A percentile compares a stretch with the other conserved stretches of the same genome.
Evolutionary conservation across 257 asterid species (phyloP).

Genomic region (Primulina tabacum): DNA sequence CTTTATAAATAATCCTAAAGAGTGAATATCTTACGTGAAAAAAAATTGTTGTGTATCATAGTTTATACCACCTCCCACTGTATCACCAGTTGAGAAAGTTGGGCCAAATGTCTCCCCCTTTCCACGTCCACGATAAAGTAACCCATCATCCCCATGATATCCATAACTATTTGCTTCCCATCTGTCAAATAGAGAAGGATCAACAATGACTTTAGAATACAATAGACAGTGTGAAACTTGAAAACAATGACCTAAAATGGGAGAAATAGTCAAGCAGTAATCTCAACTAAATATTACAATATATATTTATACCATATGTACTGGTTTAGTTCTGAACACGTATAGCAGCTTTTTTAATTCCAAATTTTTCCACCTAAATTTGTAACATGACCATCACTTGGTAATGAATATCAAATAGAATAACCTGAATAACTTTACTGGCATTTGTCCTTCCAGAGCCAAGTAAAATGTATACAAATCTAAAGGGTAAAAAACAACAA

Average conservation of each 20-base stretch:
- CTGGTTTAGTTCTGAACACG: too few species aligned
- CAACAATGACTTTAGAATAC: conserved; percentile 18
- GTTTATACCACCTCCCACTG: conserved; percentile 93
- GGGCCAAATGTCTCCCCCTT: conserved; percentile 94
- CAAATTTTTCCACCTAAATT: too few species aligned
- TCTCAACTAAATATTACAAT: too few species aligned
- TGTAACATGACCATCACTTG: too few species aligned
- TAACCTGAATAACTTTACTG: too few species aligned
- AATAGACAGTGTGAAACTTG: conserved; percentile 7
- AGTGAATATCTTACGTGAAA: conserved; percentile 71
- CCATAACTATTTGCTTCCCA: conserved; percentile 95
- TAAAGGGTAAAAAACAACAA: too few species aligned
- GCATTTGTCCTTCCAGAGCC: too few species aligned
- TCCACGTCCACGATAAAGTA: conserved; percentile 82
- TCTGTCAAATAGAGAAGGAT: conserved; percentile 38
- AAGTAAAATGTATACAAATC: too few species aligned
- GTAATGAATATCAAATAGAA: too few species aligned
- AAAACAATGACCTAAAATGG: background rate
- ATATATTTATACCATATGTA: too few species aligned
- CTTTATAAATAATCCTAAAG: background rate
- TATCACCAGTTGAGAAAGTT: conserved; percentile 75
- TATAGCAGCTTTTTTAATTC: too few species aligned
- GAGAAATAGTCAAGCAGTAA: background rate
- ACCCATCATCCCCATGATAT: conserved; percentile 92
- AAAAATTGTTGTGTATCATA: conserved; percentile 76